These are phyloP conservation scores for Rhinocladiella similis DNA, from an alignment of 2,329 filamentous ascomycete species.

Conservation along the genomic window DNA sequence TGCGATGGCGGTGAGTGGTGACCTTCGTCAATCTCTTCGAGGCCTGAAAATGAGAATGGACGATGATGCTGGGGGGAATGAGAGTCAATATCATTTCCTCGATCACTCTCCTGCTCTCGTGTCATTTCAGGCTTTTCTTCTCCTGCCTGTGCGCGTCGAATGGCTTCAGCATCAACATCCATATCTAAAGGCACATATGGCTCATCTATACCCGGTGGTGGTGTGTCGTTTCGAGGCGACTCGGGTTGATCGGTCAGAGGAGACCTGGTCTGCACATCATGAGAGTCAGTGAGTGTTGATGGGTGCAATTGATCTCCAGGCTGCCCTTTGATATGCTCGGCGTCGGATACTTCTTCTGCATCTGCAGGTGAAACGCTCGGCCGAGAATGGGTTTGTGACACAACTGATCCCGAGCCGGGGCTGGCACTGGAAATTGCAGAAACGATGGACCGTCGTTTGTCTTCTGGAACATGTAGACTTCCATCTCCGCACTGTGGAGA, in stretches of 20 bases:
- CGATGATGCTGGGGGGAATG: constrained; percentile 2
- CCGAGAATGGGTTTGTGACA: background rate
- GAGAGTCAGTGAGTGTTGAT: background rate
- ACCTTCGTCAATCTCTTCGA: constrained; percentile 13
- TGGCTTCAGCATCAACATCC: background rate
- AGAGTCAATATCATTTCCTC: background rate
- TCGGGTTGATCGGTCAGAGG: background rate
- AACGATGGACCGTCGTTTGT: constrained; percentile 20
- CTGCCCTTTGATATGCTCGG: background rate
- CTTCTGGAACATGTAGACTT: constrained; percentile 16
- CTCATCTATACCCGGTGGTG: constrained; percentile 6
- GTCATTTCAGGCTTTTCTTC: background rate
- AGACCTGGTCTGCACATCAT: background rate
- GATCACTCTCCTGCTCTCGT: background rate
- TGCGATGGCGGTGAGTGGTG: constrained; percentile 9
- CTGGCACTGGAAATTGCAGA: constrained; percentile 27
- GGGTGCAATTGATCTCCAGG: no score
- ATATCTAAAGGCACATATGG: background rate
- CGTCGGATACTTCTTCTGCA: constrained; percentile 12
- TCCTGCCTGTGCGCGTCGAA: background rate
- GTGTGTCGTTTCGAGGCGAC: background rate
- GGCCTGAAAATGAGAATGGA: constrained; percentile 22
- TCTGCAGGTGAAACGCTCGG: constrained; percentile 23
- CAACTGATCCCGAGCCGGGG: constrained; percentile 11
- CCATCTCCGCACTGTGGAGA: constrained; percentile 11